Conservation (phyloP, 495 filamentous ascomycete species). For the Hypoxylon lienhwacheense region DNA sequence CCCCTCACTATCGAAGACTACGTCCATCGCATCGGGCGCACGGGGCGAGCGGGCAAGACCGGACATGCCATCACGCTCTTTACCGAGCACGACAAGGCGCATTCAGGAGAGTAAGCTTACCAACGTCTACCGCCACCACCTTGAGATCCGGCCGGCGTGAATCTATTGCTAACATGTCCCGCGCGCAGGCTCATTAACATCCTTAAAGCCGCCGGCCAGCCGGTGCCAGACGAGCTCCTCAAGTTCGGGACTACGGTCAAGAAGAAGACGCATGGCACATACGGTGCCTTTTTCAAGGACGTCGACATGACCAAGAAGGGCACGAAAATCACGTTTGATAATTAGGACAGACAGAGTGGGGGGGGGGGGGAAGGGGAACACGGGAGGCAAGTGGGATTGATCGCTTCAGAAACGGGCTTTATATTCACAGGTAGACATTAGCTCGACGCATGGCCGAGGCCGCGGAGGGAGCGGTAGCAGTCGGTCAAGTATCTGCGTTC, state of each 20-base stretch:
- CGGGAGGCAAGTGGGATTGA: too few relatives aligned
- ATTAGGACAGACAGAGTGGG: conserved; percentile 47
- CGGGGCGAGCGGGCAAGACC: conserved; percentile 85
- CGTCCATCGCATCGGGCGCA: conserved; percentile 94
- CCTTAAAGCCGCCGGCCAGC: conserved; percentile 82
- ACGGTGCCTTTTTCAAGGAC: conserved; percentile 92
- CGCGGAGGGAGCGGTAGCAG: conserved; percentile 50
- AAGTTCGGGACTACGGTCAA: conserved; percentile 98
- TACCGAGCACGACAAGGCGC: conserved; percentile 88
- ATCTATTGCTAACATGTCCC: too few relatives aligned
- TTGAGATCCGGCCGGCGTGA: neutral
- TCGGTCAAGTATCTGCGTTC: conserved; percentile 61
- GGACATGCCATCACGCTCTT: conserved; percentile 93
- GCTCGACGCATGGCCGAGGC: conserved; percentile 25
- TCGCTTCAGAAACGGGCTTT: too few relatives aligned
- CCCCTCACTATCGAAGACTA: conserved; percentile 85
- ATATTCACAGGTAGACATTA: conserved; percentile 5
- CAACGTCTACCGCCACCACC: neutral
- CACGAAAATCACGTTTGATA: conserved; percentile 92
- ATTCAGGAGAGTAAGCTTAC: conserved; percentile 76
- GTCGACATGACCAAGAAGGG: conserved; percentile 74
- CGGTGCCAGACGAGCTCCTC: conserved; percentile 81
- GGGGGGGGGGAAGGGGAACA: too few relatives aligned
- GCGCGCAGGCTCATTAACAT: conserved; percentile 87
- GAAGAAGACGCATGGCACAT: conserved; percentile 92